These are phyloP conservation scores for Mycena floridula DNA, from an alignment of 768 basidiomycete genomes.

Conservation along the genomic window DNA sequence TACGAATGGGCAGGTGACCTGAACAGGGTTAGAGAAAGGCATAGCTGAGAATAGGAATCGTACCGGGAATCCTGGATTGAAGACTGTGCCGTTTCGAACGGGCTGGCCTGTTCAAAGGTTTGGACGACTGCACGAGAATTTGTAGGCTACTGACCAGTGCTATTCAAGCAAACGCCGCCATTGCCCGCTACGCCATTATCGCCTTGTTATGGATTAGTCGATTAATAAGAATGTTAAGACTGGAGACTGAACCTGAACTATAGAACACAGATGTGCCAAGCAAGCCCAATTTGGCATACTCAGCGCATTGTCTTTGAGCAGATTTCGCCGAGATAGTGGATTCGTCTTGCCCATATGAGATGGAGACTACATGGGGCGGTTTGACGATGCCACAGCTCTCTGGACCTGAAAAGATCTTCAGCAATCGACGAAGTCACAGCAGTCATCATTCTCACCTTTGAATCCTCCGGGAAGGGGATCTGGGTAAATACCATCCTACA, in stretches of 20 bases:
- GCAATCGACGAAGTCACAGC: neutral
- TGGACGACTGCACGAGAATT: neutral
- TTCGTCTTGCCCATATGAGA: constrained; percentile 30
- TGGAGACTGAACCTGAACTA: too few species aligned
- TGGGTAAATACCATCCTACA: constrained; percentile 35
- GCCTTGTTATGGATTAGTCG: too few species aligned
- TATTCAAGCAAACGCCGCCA: constrained; percentile 18
- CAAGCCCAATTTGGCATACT: constrained; percentile 30
- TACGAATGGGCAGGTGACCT: constrained; percentile 42
- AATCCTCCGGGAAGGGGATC: constrained; percentile 32
- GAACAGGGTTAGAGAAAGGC: neutral
- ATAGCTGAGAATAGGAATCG: neutral
- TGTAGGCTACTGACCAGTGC: constrained; percentile 5
- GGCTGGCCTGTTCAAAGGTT: constrained; percentile 12
- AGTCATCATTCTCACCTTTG: constrained; percentile 17
- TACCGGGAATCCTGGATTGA: constrained; percentile 18
- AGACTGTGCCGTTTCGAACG: constrained; percentile 12
- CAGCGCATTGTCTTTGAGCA: constrained; percentile 29
- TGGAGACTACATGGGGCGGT: constrained; percentile 29
- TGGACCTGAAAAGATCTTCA: constrained; percentile 15
- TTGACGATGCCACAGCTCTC: constrained; percentile 30
- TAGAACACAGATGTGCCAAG: constrained; percentile 32
- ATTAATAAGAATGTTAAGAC: too few species aligned
- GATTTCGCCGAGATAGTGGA: constrained; percentile 22
- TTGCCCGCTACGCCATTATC: constrained; percentile 33